Evolutionary conservation across 164 flowering plant species (phyloP), one percentile per base, ranked within the genome.

Genomic region (Vitis rupestris): DNA sequence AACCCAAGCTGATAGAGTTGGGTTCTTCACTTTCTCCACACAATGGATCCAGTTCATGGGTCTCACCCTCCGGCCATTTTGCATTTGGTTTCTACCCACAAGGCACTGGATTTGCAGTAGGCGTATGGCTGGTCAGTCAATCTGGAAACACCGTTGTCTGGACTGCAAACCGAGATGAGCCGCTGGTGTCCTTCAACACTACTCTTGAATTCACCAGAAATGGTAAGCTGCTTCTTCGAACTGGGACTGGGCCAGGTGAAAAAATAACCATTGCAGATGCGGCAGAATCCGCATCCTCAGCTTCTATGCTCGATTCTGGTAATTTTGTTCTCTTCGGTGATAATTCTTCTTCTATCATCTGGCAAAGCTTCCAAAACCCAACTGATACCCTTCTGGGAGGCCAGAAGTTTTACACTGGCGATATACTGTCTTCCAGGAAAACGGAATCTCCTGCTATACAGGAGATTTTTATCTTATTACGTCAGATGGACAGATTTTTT

Each of bases 51-150:
- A 30, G 10, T 65, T 30, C 68, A 30, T 65, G 68, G 68, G 16
- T n/a, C 66, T 63, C 66, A 31, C 66, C 56, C 13, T 63, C 66
- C 8, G 55, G 66, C 37, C 15, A 2, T 9, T 63, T 63, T 23
- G 66, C 66, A 2, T 63, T 50, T 50, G 66, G 66, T 10, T 63
- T 63, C 66, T 49, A 50, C 37, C 66, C n/a, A 11, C 55, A 50
- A 19, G 37, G 17, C 15, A 11, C 49, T 16, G 37, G 37, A 54
- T 63, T 49, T 49, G 29, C 53, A 9, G 55, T 50, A 4, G 66
- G 66, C 10, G 27, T 63, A 16, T 63, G 53, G 55, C 5, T 63
- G 17, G 27, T 23, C 27, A 1, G 27, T 23, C 27, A 23, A 23
- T 23, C 27, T 1, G 9, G 27, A 1, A n/a, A n/a, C 10, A 65